Percentiles rank a stretch among this genome's conserved stretches.
phyloP scores from a whole-genome alignment of 2,329 filamentous ascomycete species.

The Arthrobotrys conoides region DNA sequence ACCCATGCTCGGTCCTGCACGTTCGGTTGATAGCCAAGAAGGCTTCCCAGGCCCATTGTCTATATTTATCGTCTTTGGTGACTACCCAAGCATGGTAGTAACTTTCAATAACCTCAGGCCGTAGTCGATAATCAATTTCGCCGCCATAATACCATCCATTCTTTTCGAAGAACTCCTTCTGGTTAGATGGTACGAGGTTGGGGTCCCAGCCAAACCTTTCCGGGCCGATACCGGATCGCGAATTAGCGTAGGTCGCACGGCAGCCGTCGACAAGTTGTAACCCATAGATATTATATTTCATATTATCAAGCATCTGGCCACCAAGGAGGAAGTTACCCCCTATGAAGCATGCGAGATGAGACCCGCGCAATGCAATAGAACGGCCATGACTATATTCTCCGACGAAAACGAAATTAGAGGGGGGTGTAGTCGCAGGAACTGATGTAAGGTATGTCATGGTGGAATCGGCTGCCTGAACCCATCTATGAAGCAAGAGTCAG shows the following conservation, averaged over 20 bases:
- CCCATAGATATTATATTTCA: slow-evolving; percentile 80
- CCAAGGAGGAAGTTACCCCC: slow-evolving; percentile 89
- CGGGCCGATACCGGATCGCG: slow-evolving; percentile 81
- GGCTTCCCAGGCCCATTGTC: slow-evolving; percentile 86
- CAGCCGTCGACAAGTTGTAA: slow-evolving; percentile 79
- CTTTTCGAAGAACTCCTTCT: slow-evolving; percentile 74
- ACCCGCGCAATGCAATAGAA: slow-evolving; percentile 69
- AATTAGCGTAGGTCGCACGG: slow-evolving; percentile 78
- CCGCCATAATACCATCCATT: slow-evolving; percentile 80
- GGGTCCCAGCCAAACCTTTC: slow-evolving; percentile 78
- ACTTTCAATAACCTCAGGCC: slow-evolving; percentile 85
- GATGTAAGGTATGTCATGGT: slow-evolving; percentile 80
- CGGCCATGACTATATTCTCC: slow-evolving; percentile 71
- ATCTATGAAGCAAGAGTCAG: slow-evolving; percentile 66
- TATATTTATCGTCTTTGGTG: slow-evolving; percentile 81
- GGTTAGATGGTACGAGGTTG: slow-evolving; percentile 69
- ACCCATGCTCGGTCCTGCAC: slow-evolving; percentile 77
- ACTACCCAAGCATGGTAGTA: slow-evolving; percentile 88
- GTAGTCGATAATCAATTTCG: slow-evolving; percentile 75
- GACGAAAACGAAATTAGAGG: slow-evolving; percentile 81
- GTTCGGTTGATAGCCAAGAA: slow-evolving; percentile 79
- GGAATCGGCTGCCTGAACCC: slow-evolving; percentile 81
- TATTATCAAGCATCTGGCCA: slow-evolving; percentile 76
- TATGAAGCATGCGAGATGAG: slow-evolving; percentile 82
- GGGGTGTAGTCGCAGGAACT: slow-evolving; percentile 72